Base-by-base conservation (phyloP, 179 eudicot genomes). In the Beta macrorhiza region DNA sequence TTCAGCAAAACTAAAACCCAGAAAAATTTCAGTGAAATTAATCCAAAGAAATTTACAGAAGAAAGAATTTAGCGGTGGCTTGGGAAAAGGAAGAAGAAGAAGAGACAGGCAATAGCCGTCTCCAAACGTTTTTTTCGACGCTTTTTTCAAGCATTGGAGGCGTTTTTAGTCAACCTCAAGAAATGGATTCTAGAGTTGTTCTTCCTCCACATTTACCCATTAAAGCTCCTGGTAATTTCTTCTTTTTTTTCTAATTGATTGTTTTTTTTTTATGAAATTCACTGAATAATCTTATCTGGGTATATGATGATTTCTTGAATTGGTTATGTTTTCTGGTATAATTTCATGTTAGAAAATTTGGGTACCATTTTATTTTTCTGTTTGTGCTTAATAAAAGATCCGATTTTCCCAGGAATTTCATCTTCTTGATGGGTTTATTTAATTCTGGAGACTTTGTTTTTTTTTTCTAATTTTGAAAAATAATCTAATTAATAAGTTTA, bases 81-180 rank as follows among this genome's bases (percentile, higher is more conserved):
- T 83, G 83, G 72, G 87, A 78, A 81, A 84, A 79, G 83, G 42
- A 82, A 78, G 93, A 78, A 85, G 87, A 77, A 76, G 91, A 20
- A 59, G 87, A 68, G 89, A 84, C 83, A n/a, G 88, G 89, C 79
- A 89, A 85, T 81, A 78, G 93, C 85, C 94, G 93, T 86, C 92
- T 93, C 89, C 91, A 89, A 25, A 59, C 83, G 81, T 87, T 93
- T 80, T 56, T 93, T 15, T 90, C 93, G 37, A 84, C 95, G 45
- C 47, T 87, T 45, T 72, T 88, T 65, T 47, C 95, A 74, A 90
- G 89, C 75, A 82, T 93, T 77, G 93, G 97, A 13, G 92, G 91
- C 7, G 88, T 86, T 12, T 89, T 90, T 63, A 80, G 87, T 0
- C 90, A 88, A 11, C 42, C 87, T 11, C 78, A 32, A 14, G 83